A percentile compares a stretch with the other conserved stretches of the same genome.
Evolutionary conservation across 2,329 filamentous ascomycete species (phyloP).

Genomic region (Hymenoscyphus albidus): DNA sequence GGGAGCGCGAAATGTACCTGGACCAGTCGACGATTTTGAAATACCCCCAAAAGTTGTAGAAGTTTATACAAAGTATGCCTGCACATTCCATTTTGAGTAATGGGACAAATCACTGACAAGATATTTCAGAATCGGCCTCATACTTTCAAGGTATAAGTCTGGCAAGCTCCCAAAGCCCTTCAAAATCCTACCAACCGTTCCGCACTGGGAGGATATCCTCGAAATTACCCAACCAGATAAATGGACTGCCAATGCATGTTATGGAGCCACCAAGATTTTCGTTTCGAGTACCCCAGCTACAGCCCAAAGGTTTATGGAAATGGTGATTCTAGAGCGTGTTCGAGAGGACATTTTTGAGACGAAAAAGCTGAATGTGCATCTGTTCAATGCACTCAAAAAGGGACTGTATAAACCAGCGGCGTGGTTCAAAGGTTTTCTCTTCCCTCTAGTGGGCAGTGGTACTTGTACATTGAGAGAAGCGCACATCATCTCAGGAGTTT

Average conservation of each 20-base stretch:
- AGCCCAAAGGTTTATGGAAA: slow-evolving; percentile 81
- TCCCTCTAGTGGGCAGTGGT: slow-evolving; percentile 78
- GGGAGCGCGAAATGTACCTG: slow-evolving; percentile 33
- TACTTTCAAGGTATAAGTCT: slow-evolving; percentile 89
- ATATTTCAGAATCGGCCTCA: slow-evolving; percentile 65
- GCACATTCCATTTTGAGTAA: neutral
- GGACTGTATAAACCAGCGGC: slow-evolving; percentile 88
- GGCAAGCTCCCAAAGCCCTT: slow-evolving; percentile 97
- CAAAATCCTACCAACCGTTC: slow-evolving; percentile 90
- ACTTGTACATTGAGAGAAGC: slow-evolving; percentile 92
- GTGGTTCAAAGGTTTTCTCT: slow-evolving; percentile 95
- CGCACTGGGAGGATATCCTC: slow-evolving; percentile 87
- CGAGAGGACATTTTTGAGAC: slow-evolving; percentile 90
- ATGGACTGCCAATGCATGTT: slow-evolving; percentile 74
- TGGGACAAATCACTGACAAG: slow-evolving; percentile 13
- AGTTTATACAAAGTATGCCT: slow-evolving; percentile 78
- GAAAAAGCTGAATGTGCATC: slow-evolving; percentile 91
- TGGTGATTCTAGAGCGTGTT: slow-evolving; percentile 83
- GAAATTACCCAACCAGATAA: slow-evolving; percentile 75
- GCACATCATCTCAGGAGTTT: slow-evolving; percentile 81
- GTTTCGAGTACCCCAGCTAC: slow-evolving; percentile 76
- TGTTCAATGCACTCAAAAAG: slow-evolving; percentile 93
- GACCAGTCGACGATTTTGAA: slow-evolving; percentile 66
- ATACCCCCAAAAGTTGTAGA: slow-evolving; percentile 89
- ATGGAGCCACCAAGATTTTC: slow-evolving; percentile 89